phyloP scores from a whole-genome alignment of 1,139 yeast species.

The Scheffersomyces lignicola region DNA sequence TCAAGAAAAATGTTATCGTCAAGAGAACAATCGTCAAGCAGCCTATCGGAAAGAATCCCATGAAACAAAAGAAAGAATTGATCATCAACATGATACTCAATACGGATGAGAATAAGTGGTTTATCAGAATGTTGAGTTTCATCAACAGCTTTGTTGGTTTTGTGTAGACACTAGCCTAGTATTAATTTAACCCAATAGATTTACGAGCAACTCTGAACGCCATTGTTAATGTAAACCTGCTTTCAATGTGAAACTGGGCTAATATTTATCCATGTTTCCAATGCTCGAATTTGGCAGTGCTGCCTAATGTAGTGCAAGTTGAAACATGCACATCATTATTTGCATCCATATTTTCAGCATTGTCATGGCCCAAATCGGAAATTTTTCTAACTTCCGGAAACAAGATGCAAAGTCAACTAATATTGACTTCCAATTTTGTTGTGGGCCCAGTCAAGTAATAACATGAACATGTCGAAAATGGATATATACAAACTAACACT shows the following conservation, averaged over 20 bases:
- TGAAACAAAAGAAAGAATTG: slow-evolving; percentile 37
- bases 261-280: too few species aligned
- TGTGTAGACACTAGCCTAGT: slow-evolving; percentile 21
- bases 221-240: too few species aligned
- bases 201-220: too few species aligned
- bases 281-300: too few species aligned
- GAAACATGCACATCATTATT: too few species aligned
- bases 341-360: neutral
- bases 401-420: neutral
- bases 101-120: slow-evolving; percentile 49
- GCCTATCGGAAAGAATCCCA: slow-evolving; percentile 20
- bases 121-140: slow-evolving; percentile 37
- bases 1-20: slow-evolving; percentile 43
- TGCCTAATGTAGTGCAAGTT: too few species aligned
- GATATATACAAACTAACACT: too few species aligned
- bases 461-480: too few species aligned
- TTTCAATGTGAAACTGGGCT: too few species aligned
- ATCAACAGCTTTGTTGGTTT: slow-evolving; percentile 48
- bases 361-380: slow-evolving; percentile 1
- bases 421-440: too few species aligned
- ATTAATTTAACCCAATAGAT: neutral
- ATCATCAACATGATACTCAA: slow-evolving; percentile 46
- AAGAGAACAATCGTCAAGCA: slow-evolving; percentile 39
- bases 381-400: neutral
- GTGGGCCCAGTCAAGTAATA: too few species aligned